Conservation (phyloP, 169 alveolate genomes). For the Toxoplasma gondii region DNA sequence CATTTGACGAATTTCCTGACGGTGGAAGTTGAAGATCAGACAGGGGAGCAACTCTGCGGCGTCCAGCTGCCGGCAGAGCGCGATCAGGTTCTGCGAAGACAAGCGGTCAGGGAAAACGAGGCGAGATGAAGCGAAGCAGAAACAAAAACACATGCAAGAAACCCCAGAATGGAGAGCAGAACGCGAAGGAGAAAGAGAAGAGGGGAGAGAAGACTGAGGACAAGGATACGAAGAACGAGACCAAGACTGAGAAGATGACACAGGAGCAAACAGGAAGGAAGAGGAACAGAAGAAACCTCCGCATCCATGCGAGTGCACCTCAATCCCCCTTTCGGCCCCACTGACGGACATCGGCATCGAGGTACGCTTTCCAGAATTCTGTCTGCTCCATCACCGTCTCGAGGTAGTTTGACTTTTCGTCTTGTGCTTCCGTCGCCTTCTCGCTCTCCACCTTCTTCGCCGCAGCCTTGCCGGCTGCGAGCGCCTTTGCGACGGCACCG, state of each 20-base stretch:
- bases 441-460: not conserved
- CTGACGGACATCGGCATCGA: not conserved
- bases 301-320: too few species aligned
- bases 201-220: too few species aligned
- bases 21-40: constrained; percentile 83
- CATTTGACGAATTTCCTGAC: constrained; percentile 79
- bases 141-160: not conserved
- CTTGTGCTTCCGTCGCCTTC: not conserved
- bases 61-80: constrained; percentile 80
- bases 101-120: not conserved
- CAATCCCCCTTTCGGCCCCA: not conserved
- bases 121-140: not conserved
- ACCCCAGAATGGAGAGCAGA: not conserved
- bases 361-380: not conserved
- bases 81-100: not conserved
- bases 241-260: too few species aligned
- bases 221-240: too few species aligned
- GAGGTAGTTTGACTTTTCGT: not conserved
- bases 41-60: constrained; percentile 85
- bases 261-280: too few species aligned
- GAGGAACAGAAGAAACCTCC: too few species aligned
- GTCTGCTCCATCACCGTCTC: not conserved
- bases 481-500: not conserved
- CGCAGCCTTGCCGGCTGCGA: not conserved
- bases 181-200: not conserved